A percentile compares a stretch with the other conserved stretches of the same genome.
phyloP scores from a whole-genome alignment of 768 basidiomycete species.

The Lentinula sp. region DNA sequence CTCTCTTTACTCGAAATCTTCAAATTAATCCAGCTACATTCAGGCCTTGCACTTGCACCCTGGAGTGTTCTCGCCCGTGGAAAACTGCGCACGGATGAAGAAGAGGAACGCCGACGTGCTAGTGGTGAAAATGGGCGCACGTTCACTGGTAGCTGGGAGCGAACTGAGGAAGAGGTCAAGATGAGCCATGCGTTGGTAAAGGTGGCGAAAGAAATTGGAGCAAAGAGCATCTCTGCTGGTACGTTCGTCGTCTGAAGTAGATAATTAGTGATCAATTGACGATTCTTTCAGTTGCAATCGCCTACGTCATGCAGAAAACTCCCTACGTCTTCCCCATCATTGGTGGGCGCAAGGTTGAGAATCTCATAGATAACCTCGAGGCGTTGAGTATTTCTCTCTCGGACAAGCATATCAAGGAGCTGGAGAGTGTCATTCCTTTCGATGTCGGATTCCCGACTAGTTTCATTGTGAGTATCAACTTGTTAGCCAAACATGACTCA shows the following conservation, averaged over 20 bases:
- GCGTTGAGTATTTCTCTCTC: constrained; percentile 35
- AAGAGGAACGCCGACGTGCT: constrained; percentile 20
- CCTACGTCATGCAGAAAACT: constrained; percentile 39
- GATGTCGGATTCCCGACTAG: constrained; percentile 5
- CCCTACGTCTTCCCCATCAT: constrained; percentile 38
- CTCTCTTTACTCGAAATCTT: neutral
- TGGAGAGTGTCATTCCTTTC: constrained; percentile 24
- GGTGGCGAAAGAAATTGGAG: constrained; percentile 30
- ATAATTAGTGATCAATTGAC: neutral
- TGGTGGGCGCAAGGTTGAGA: constrained; percentile 38
- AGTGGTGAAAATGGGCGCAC: constrained; percentile 26
- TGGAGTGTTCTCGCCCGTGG: constrained; percentile 28
- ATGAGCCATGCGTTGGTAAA: constrained; percentile 26
- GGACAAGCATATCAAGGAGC: constrained; percentile 26
- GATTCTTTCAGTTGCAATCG: constrained; percentile 5
- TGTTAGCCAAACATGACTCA: neutral
- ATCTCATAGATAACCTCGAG: constrained; percentile 34
- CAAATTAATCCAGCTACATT: constrained; percentile 12
- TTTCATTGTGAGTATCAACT: constrained; percentile 4
- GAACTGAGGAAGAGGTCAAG: constrained; percentile 20
- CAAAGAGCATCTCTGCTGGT: constrained; percentile 28
- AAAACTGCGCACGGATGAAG: constrained; percentile 23
- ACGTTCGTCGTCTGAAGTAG: neutral
- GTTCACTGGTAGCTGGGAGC: constrained; percentile 2
- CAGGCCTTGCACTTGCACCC: constrained; percentile 27